Conservation (phyloP, 352 stramenopile species). For the Phytophthora podocarpi region DNA sequence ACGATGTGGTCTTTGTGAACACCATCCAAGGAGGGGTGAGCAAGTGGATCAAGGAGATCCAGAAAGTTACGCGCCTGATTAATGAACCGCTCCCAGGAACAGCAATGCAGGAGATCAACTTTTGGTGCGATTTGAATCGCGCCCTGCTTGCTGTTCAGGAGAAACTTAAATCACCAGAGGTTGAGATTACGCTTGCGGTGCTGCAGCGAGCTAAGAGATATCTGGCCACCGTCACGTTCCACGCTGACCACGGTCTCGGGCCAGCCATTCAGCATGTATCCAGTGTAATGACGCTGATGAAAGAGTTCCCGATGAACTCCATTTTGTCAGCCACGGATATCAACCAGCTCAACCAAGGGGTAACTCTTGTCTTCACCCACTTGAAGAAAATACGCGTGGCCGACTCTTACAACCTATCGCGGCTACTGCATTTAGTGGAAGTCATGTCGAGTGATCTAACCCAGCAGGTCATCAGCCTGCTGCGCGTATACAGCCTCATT, state of each 20-base stretch:
- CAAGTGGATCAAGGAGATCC: conserved; percentile 96
- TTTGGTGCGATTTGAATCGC: conserved; percentile 93
- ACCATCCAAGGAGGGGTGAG: conserved; percentile 91
- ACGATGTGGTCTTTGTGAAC: conserved; percentile 87
- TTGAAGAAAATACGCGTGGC: conserved; percentile 91
- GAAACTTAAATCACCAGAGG: conserved; percentile 88
- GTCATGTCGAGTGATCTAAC: conserved; percentile 88
- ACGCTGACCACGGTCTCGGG: conserved; percentile 87
- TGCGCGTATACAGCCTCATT: conserved; percentile 85
- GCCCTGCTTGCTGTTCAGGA: conserved; percentile 86
- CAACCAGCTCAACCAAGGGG: conserved; percentile 77
- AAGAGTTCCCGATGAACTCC: conserved; percentile 93
- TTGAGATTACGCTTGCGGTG: conserved; percentile 91
- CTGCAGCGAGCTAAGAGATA: conserved; percentile 93
- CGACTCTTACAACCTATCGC: conserved; percentile 88
- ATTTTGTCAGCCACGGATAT: conserved; percentile 91
- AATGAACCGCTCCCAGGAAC: conserved; percentile 87
- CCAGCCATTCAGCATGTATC: conserved; percentile 85
- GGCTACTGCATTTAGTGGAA: conserved; percentile 81
- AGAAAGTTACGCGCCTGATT: conserved; percentile 92
- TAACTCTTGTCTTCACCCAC: conserved; percentile 86
- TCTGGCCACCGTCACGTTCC: conserved; percentile 91
- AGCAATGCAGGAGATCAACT: conserved; percentile 95
- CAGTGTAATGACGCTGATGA: conserved; percentile 93
- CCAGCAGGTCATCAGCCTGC: conserved; percentile 79